A percentile compares a stretch with the other conserved stretches of the same genome.
These are phyloP conservation scores for Sicyos baderoa DNA, from an alignment of 306 rosid genomes.

Conservation along the genomic window DNA sequence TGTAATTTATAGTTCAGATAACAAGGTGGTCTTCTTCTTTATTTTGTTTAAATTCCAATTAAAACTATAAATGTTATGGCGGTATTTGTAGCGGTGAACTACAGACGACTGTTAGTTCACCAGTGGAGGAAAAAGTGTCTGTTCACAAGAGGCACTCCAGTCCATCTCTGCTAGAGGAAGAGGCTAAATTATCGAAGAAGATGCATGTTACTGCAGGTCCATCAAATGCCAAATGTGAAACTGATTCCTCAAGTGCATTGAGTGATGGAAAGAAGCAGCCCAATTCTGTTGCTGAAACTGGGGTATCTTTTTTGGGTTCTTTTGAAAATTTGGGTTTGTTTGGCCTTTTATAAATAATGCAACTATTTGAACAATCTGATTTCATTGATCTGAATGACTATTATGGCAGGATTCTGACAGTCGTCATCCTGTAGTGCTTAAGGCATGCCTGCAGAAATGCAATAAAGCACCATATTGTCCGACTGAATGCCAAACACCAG, in stretches of 20 bases:
- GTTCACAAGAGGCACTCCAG: constrained; percentile 36
- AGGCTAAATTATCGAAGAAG: constrained; percentile 35
- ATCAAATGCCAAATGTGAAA: constrained; percentile 28
- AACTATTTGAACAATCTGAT: constrained; percentile 2
- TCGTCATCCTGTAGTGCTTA: constrained; percentile 29
- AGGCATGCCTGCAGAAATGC: constrained; percentile 52
- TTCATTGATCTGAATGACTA: constrained; percentile 12
- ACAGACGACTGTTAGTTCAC: constrained; percentile 26
- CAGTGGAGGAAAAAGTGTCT: constrained; percentile 38
- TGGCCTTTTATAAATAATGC: constrained; percentile 16
- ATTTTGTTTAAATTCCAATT: neutral
- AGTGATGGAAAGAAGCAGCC: constrained; percentile 29
- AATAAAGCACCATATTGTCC: constrained; percentile 34
- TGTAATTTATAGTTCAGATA: neutral
- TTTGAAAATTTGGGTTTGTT: constrained; percentile 5
- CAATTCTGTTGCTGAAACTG: constrained; percentile 28
- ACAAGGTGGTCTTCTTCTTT: neutral
- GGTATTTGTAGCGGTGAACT: constrained; percentile 34
- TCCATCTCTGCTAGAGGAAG: constrained; percentile 26
- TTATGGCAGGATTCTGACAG: constrained; percentile 37
- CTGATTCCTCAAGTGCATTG: constrained; percentile 24
- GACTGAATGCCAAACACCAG: constrained; percentile 60
- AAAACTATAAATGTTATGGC: neutral
- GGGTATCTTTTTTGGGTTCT: constrained; percentile 27
- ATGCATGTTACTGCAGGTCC: constrained; percentile 24